Evolutionary conservation across 805 yeast species (phyloP).

Genomic region (Candida maris): DNA sequence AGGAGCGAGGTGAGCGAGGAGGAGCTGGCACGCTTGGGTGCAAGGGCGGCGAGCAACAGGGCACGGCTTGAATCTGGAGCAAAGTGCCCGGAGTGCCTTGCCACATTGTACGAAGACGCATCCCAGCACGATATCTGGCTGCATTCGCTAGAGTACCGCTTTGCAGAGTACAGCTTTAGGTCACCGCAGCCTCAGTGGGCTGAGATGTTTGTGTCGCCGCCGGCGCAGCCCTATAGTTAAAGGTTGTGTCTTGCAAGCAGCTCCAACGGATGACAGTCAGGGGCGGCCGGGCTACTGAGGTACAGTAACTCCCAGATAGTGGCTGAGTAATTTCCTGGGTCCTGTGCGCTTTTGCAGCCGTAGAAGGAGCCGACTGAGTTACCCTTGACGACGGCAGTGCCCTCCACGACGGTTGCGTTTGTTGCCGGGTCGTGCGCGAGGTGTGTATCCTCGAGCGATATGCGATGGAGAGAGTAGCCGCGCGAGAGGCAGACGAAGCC

Average conservation of each 20-base stretch:
- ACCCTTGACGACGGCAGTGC: slow-evolving; percentile 10
- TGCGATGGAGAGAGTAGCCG: slow-evolving; percentile 9
- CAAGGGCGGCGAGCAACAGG: slow-evolving; percentile 7
- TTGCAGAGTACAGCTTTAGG: slow-evolving; percentile 13
- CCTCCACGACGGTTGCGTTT: slow-evolving; percentile 7
- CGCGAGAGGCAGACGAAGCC: slow-evolving; percentile 9
- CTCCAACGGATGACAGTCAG: slow-evolving; percentile 7
- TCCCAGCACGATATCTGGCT: slow-evolving; percentile 36
- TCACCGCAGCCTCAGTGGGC: slow-evolving; percentile 7
- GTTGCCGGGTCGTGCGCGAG: slow-evolving; percentile 1
- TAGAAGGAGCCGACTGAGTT: slow-evolving; percentile 24
- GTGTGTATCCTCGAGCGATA: slow-evolving; percentile 5
- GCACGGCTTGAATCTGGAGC: slow-evolving; percentile 15
- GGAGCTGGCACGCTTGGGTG: slow-evolving; percentile 10
- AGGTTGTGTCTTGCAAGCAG: slow-evolving; percentile 8
- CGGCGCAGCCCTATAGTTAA: too few species aligned
- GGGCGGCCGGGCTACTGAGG: slow-evolving; percentile 10
- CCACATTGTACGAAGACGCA: slow-evolving; percentile 26
- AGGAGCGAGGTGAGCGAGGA: slow-evolving; percentile 2
- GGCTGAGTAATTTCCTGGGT: slow-evolving; percentile 37
- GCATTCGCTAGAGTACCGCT: slow-evolving; percentile 40
- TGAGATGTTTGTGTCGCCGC: too few species aligned
- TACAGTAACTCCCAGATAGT: slow-evolving; percentile 24
- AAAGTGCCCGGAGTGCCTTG: slow-evolving; percentile 33
- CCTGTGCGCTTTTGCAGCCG: slow-evolving; percentile 37